Percentiles rank a stretch among this genome's conserved stretches.
Conservation (phyloP, 2,329 filamentous ascomycete species). For the Apiospora marii region DNA sequence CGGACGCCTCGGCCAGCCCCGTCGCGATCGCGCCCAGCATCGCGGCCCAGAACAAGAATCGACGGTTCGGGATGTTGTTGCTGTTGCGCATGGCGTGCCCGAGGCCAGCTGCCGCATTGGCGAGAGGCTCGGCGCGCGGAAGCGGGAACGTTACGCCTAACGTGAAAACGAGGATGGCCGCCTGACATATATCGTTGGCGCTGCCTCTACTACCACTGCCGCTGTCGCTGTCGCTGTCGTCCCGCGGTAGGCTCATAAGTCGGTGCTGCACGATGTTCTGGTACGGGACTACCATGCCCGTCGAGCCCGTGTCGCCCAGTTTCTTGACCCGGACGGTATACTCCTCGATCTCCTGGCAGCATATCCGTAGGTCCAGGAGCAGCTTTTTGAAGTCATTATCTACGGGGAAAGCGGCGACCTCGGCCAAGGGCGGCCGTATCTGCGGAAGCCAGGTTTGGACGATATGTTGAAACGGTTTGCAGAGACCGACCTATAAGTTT, state of each 20-base stretch:
- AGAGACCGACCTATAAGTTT: neutral
- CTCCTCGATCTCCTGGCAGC: neutral
- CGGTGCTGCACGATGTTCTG: slow-evolving; percentile 14
- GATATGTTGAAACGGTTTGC: neutral
- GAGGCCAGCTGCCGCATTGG: neutral
- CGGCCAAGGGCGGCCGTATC: neutral
- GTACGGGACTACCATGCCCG: neutral
- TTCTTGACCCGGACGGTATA: neutral
- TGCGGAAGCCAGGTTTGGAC: neutral
- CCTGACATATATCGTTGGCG: neutral
- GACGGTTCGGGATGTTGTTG: neutral
- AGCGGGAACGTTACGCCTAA: neutral
- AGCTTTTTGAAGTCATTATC: neutral
- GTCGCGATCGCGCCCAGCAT: slow-evolving; percentile 6
- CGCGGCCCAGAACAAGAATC: neutral
- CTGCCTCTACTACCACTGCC: neutral
- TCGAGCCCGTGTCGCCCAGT: neutral
- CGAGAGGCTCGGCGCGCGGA: neutral
- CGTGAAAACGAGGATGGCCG: neutral
- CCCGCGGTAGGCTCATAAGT: neutral
- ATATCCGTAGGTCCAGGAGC: neutral
- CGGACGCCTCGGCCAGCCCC: neutral
- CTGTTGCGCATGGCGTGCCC: neutral
- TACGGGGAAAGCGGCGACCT: neutral
- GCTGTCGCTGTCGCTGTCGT: neutral